Evolutionary conservation across 306 rosid genomes (phyloP).

Genomic region (Carpinus viminea): DNA sequence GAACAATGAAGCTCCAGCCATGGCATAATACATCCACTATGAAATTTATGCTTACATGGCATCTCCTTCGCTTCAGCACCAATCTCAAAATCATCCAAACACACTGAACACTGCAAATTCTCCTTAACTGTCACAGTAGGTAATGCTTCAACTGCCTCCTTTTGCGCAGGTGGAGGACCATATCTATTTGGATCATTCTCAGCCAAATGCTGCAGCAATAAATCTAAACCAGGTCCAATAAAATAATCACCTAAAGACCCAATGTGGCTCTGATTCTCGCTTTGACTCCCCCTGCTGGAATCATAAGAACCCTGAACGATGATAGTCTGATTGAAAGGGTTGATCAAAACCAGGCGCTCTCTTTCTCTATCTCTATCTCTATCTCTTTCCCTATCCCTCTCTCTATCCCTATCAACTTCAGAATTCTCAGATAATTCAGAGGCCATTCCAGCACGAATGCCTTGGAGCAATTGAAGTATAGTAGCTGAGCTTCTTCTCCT

Average conservation of each 20-base stretch:
- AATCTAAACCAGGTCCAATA: constrained; percentile 70
- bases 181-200: constrained; percentile 79
- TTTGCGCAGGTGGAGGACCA: constrained; percentile 78
- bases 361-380: constrained; percentile 45
- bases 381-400: constrained; percentile 44
- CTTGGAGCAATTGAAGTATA: constrained; percentile 72
- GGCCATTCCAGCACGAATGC: constrained; percentile 65
- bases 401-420: constrained; percentile 46
- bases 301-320: constrained; percentile 53
- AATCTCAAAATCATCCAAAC: constrained; percentile 73
- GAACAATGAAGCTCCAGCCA: constrained; percentile 90
- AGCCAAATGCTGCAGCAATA: constrained; percentile 74
- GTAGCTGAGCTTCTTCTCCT: constrained; percentile 73
- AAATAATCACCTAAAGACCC: constrained; percentile 78
- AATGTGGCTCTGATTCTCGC: constrained; percentile 41
- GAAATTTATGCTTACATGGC: constrained; percentile 87
- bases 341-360: constrained; percentile 62
- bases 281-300: constrained; percentile 34
- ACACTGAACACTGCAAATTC: constrained; percentile 68
- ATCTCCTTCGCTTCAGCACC: constrained; percentile 72
- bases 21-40: constrained; percentile 65
- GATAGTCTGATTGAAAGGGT: constrained; percentile 61
- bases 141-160: constrained; percentile 69
- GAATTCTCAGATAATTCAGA: constrained; percentile 51
- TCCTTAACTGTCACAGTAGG: constrained; percentile 52